phyloP scores from a whole-genome alignment of 352 stramenopile genomes.

The Phytopythium helicoides region DNA sequence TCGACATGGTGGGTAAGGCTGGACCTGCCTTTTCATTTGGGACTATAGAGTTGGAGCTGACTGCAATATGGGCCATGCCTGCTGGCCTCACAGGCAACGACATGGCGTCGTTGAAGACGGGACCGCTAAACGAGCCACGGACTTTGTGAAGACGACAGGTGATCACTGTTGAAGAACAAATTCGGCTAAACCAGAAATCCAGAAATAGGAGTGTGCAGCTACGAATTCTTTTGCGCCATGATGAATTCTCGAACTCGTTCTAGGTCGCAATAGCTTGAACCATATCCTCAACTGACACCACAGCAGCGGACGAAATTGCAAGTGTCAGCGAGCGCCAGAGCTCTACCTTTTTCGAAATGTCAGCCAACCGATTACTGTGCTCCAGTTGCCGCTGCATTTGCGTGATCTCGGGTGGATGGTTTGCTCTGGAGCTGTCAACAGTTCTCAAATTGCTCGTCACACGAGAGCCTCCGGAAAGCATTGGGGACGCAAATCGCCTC shows the following conservation, averaged over 20 bases:
- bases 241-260: too few species aligned
- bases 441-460: too few species aligned
- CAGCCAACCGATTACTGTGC: slow-evolving; percentile 21
- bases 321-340: slow-evolving; percentile 29
- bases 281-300: slow-evolving; percentile 23
- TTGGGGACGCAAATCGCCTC: slow-evolving; percentile 5
- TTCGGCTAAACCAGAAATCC: too few species aligned
- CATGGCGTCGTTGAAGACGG: too few species aligned
- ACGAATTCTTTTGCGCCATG: too few species aligned
- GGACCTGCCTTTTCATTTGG: too few species aligned
- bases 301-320: slow-evolving; percentile 22
- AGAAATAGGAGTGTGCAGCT: too few species aligned
- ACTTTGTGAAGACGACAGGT: too few species aligned
- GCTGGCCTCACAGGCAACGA: neutral
- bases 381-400: slow-evolving; percentile 27
- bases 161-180: too few species aligned
- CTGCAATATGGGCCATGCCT: neutral
- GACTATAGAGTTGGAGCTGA: too few species aligned
- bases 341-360: slow-evolving; percentile 40
- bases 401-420: slow-evolving; percentile 5
- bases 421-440: too few species aligned
- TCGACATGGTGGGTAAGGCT: neutral
- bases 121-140: too few species aligned
- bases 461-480: neutral
- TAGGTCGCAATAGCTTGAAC: neutral